Evolutionary conservation across 1,139 yeast species (phyloP).

Genomic region (Hyphopichia wangnamkhiaoensis): DNA sequence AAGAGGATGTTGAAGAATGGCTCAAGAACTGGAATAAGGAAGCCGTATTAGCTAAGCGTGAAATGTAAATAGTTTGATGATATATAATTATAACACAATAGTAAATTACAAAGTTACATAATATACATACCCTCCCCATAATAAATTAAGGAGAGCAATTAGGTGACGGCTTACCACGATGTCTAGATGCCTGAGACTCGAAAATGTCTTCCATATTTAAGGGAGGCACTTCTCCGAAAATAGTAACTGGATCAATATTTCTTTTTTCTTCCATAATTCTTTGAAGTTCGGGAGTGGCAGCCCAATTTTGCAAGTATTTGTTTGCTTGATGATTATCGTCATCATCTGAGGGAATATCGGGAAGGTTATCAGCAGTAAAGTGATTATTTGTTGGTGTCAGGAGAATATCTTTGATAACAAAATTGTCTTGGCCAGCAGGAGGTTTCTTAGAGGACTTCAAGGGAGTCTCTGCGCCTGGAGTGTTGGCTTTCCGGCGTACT

Average conservation of each 20-base stretch:
- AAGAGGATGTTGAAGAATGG: constrained; percentile 66
- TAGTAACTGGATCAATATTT: constrained; percentile 63
- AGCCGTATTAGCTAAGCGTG: constrained; percentile 56
- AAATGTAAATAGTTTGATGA: constrained; percentile 8
- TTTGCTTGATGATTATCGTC: constrained; percentile 51
- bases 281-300: constrained; percentile 62
- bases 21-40: constrained; percentile 65
- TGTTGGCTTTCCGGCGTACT: neutral
- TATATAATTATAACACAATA: constrained; percentile 50
- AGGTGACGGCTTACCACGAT: constrained; percentile 62
- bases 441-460: neutral
- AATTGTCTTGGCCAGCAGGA: no score
- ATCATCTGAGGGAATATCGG: constrained; percentile 55
- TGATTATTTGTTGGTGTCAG: constrained; percentile 11
- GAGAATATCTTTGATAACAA: constrained; percentile 3
- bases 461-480: neutral
- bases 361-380: constrained; percentile 28
- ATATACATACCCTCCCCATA: constrained; percentile 50
- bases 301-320: constrained; percentile 66
- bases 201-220: constrained; percentile 71
- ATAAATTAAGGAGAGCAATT: constrained; percentile 20
- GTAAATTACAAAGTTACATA: constrained; percentile 7
- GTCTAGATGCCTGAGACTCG: constrained; percentile 45
- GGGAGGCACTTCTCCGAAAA: constrained; percentile 79
- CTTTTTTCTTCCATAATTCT: constrained; percentile 57